Percentiles rank a stretch among this genome's conserved stretches.
Conservation (phyloP, 345 rosid species). For the Tarenaya hassleriana region DNA sequence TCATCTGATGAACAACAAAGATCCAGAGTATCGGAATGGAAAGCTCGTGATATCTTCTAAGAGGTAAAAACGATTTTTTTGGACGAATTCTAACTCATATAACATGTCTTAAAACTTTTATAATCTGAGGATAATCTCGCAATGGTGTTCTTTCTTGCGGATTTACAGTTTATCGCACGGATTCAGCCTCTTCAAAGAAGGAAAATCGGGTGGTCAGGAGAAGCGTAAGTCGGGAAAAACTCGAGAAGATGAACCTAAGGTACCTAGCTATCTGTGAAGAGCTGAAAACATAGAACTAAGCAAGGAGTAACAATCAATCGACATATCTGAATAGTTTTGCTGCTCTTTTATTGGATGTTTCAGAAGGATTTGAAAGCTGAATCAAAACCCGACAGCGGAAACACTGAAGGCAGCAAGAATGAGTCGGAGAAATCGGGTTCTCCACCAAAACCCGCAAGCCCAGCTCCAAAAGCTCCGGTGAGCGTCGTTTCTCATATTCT, state of each 20-base stretch:
- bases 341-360: constrained; percentile 4
- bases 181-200: constrained; percentile 67
- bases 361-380: constrained; percentile 37
- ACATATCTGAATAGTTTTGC: too few species aligned
- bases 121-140: neutral
- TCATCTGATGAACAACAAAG: constrained; percentile 77
- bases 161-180: constrained; percentile 86
- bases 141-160: constrained; percentile 3
- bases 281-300: constrained; percentile 9
- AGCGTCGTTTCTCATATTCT: constrained; percentile 10
- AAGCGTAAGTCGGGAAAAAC: constrained; percentile 44
- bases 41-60: constrained; percentile 71
- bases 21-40: constrained; percentile 77
- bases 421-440: constrained; percentile 39
- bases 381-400: constrained; percentile 31
- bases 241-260: constrained; percentile 40
- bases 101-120: constrained; percentile 6
- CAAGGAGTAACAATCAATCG: too few species aligned
- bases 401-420: constrained; percentile 35
- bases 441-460: constrained; percentile 21
- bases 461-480: constrained; percentile 46
- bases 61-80: constrained; percentile 42
- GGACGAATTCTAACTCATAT: too few species aligned
- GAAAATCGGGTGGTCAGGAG: constrained; percentile 43
- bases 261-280: neutral